Percentiles rank a stretch among this genome's conserved stretches.
phyloP scores from a whole-genome alignment of 805 yeast genomes.

The Komagataella mondaviorum region DNA sequence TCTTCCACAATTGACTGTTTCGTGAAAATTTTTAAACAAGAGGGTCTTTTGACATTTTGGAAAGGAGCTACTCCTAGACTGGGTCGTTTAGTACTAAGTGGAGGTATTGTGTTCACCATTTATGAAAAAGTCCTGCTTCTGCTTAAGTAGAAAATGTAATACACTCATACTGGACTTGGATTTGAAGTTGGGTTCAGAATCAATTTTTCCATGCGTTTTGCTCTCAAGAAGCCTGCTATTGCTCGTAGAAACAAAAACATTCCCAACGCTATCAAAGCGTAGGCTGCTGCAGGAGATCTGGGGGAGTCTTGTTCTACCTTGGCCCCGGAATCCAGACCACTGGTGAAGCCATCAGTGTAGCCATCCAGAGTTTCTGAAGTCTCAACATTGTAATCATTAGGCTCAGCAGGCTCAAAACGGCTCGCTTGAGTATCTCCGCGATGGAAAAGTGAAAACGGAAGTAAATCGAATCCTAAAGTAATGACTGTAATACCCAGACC shows the following conservation, averaged over 20 bases:
- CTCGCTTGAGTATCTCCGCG: slow-evolving; percentile 11
- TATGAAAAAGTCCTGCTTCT: slow-evolving; percentile 77
- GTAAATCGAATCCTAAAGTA: slow-evolving; percentile 48
- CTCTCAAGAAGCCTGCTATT: slow-evolving; percentile 55
- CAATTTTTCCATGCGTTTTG: slow-evolving; percentile 61
- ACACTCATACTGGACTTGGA: background rate
- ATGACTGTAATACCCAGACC: slow-evolving; percentile 83
- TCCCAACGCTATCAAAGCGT: slow-evolving; percentile 57
- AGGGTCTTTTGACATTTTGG: slow-evolving; percentile 90
- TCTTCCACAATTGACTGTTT: slow-evolving; percentile 75
- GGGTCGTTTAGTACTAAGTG: slow-evolving; percentile 84
- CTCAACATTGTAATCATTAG: slow-evolving; percentile 39
- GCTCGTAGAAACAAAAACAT: slow-evolving; percentile 51
- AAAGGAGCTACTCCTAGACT: slow-evolving; percentile 96
- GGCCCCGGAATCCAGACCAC: slow-evolving; percentile 7
- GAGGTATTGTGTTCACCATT: slow-evolving; percentile 94
- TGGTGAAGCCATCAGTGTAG: slow-evolving; percentile 13
- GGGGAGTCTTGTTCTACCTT: slow-evolving; percentile 8
- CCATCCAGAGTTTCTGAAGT: slow-evolving; percentile 12
- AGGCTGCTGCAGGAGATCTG: slow-evolving; percentile 40
- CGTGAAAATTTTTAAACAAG: slow-evolving; percentile 63
- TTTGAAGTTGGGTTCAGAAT: slow-evolving; percentile 30
- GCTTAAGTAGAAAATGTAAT: slow-evolving; percentile 9
- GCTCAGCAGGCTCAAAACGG: slow-evolving; percentile 41
- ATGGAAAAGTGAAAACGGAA: slow-evolving; percentile 26